Conservation (phyloP, 306 rosid genomes). For the Calophaca sinica region DNA sequence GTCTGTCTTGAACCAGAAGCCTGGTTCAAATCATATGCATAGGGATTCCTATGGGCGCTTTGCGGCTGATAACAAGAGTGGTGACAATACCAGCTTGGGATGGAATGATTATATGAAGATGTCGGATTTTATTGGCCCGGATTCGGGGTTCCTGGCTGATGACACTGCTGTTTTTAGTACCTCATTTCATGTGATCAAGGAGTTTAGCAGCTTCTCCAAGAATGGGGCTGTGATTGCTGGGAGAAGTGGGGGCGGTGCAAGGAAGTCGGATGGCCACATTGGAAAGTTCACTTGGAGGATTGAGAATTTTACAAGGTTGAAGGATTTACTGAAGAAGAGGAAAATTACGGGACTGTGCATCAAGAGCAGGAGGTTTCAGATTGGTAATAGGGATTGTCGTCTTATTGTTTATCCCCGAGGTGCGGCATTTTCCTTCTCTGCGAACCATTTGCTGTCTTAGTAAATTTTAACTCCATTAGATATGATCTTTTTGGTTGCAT, state of each 20-base stretch:
- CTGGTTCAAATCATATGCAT: slow-evolving; percentile 92
- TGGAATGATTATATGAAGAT: slow-evolving; percentile 99
- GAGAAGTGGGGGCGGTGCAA: slow-evolving; percentile 77
- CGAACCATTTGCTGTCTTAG: slow-evolving; percentile 25
- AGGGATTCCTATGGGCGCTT: slow-evolving; percentile 97
- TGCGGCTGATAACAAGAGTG: slow-evolving; percentile 96
- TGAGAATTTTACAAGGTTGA: slow-evolving; percentile 90
- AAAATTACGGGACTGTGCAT: slow-evolving; percentile 97
- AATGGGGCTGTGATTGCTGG: slow-evolving; percentile 78
- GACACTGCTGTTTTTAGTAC: slow-evolving; percentile 93
- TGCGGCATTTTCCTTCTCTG: slow-evolving; percentile 48
- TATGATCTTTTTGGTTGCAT: slow-evolving; percentile 48
- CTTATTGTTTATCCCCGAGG: slow-evolving; percentile 99
- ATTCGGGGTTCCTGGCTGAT: slow-evolving; percentile 80
- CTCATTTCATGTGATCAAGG: slow-evolving; percentile 96
- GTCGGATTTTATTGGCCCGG: slow-evolving; percentile 83
- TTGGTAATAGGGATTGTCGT: slow-evolving; percentile 96
- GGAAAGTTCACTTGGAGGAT: slow-evolving; percentile 98
- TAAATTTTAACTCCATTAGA: slow-evolving; percentile 34
- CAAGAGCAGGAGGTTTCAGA: slow-evolving; percentile 97
- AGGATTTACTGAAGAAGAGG: slow-evolving; percentile 96
- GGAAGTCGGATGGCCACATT: slow-evolving; percentile 93
- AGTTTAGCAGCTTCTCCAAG: slow-evolving; percentile 89
- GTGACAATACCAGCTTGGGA: slow-evolving; percentile 98
- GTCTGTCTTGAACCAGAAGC: slow-evolving; percentile 96